A percentile compares a stretch with the other conserved stretches of the same genome.
These are phyloP conservation scores for Candida tetrigidarum DNA, from an alignment of 1,139 yeast species.

Conservation along the genomic window DNA sequence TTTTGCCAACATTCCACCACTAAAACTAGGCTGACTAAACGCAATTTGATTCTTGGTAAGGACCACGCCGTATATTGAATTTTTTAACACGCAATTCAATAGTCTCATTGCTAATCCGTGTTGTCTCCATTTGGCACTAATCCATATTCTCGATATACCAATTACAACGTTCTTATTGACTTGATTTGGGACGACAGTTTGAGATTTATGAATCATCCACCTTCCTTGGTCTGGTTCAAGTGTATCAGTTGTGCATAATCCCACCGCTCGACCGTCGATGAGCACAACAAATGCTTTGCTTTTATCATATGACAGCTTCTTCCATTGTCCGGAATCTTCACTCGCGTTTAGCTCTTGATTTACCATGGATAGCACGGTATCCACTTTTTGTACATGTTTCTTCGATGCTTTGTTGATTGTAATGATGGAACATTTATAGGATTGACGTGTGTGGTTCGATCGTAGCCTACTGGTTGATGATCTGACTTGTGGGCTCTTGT, in stretches of 20 bases:
- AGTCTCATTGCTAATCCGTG: conserved; percentile 50
- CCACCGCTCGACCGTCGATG: conserved; percentile 48
- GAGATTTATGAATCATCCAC: conserved; percentile 54
- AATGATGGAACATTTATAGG: conserved; percentile 19
- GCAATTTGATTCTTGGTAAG: conserved; percentile 51
- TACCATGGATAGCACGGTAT: conserved; percentile 48
- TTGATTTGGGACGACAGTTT: conserved; percentile 40
- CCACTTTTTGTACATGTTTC: conserved; percentile 27
- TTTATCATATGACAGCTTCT: conserved; percentile 22
- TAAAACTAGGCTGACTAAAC: conserved; percentile 74
- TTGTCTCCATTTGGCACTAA: conserved; percentile 58
- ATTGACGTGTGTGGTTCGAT: conserved; percentile 5
- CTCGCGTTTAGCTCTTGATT: conserved; percentile 66
- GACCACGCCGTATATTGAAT: conserved; percentile 56
- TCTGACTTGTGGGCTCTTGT: not conserved
- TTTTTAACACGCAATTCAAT: conserved; percentile 40
- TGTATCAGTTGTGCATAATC: conserved; percentile 52
- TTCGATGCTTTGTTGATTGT: conserved; percentile 22
- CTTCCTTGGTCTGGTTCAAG: conserved; percentile 30
- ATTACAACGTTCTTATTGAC: conserved; percentile 30
- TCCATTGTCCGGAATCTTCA: conserved; percentile 54
- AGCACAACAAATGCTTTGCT: conserved; percentile 53
- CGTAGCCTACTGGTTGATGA: conserved; percentile 10
- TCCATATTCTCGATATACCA: conserved; percentile 72
- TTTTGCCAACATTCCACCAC: conserved; percentile 60